Base-by-base conservation (phyloP, 2,329 filamentous ascomycete genomes). In the Fusarium dimerum region DNA sequence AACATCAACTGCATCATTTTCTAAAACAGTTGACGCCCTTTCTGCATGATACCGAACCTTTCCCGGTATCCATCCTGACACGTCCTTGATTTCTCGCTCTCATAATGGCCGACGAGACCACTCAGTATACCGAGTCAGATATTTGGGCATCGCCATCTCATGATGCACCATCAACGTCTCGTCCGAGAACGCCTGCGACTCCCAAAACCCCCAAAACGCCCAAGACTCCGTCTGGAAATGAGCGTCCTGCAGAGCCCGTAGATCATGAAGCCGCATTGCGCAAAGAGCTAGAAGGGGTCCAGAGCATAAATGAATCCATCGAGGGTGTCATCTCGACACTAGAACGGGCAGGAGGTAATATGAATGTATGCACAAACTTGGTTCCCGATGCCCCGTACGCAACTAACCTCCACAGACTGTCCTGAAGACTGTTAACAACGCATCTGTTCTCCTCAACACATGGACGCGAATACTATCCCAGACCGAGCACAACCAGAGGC, bases 381-480 rank as follows among this genome's bases (percentile, higher is more conserved):
- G 30, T 17, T 18, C 47, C 45, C 32, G 40, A 36, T 18, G 34
- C 42, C 43, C 17, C 30, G 38, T 44, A 44, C 38, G 30, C 39
- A 39, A 54, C 59, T 66, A 54, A 66, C 56, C 43, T 40, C 30
- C 42, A 29, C 42, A 72, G 89, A 95, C 88, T 20, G 92, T 97
- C 36, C 88, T 88, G 48, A 82, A 83, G 56, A 97, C 94, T 3
- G 92, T 97, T 40, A 82, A 83, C 60, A 93, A 92, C 50, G 92
- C 94, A 4, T 95, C 92, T 13, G 89, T 89, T 1, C 82, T 99
- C 13, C 85, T 99, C 32, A 92, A 95, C 65, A 96, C 92, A 15
- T 99, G 93, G 93, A 96, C 92, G 9, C 87, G 92, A 47, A 97
- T 99, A 60, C 83, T 99, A 12, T 94, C 91, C 7, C 94, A 99